Conservation (phyloP, 495 filamentous ascomycete species). For the Podospora bellae-mahoneyi region DNA sequence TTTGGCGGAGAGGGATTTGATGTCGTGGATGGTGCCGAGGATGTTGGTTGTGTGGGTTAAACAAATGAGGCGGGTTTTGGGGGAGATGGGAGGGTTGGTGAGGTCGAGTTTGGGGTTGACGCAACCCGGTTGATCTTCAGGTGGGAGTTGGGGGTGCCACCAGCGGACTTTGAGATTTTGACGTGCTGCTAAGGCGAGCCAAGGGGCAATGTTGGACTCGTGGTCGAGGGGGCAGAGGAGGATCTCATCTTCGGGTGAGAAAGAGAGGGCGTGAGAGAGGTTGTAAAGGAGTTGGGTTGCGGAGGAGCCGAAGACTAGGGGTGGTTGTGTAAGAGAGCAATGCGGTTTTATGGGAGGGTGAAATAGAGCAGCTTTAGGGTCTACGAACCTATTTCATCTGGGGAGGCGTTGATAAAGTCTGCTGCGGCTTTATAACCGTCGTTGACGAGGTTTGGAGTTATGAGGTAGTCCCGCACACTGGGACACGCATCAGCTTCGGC, state of each 20-base stretch:
- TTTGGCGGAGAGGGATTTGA: conserved; percentile 51
- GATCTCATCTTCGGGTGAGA: conserved; percentile 59
- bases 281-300: conserved; percentile 74
- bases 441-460: conserved; percentile 53
- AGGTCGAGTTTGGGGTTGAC: conserved; percentile 54
- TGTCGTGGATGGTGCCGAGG: conserved; percentile 63
- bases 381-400: conserved; percentile 56
- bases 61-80: conserved; percentile 60
- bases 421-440: conserved; percentile 60
- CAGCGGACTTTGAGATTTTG: conserved; percentile 60
- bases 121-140: not conserved
- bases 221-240: conserved; percentile 67
- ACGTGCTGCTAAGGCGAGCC: conserved; percentile 58
- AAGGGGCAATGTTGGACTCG: conserved; percentile 68
- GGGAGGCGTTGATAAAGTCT: conserved; percentile 61
- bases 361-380: not conserved
- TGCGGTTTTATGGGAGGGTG: not conserved
- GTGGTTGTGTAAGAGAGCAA: not conserved
- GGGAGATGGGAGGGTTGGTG: conserved; percentile 52
- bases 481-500: conserved; percentile 5
- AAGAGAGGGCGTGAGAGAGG: conserved; percentile 57
- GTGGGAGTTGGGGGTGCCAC: conserved; percentile 50
- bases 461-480: conserved; percentile 63
- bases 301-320: conserved; percentile 58
- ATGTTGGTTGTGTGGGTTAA: conserved; percentile 70